Base-by-base conservation (phyloP, 768 basidiomycete genomes). In the Boletus rex-veris region DNA sequence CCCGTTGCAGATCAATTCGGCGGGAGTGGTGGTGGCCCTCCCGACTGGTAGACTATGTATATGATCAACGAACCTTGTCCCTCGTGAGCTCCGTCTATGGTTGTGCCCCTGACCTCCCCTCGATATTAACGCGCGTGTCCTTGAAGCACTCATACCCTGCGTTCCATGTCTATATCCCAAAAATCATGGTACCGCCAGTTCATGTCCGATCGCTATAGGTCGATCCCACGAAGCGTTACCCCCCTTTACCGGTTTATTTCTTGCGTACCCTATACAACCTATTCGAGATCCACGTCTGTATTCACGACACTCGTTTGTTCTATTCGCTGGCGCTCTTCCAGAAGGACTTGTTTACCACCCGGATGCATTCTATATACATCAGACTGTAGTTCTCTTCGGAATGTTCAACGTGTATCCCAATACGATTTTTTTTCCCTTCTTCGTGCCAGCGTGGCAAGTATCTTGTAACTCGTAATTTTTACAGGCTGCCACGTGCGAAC, bases 11-110 rank as follows among this genome's bases (percentile, higher is more conserved):
- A 65, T 45, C 37, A 50, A 28, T 66, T 63, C 14, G 64, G 64
- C 18, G 64, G 58, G 2, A n/a, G 48, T 2, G 63, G 57, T 8
- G 38, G 45, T 3, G 47, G 52, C 15, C 43, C 53, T 41, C 58
- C 69, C 9, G 71, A 72, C 63, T 70, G 69, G 69, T 68, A 58
- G 55, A 45, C 35, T 8, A 24, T n/a, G n/a, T n/a, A n/a, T n/a
- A n/a, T 45, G 47, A 49, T 39, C 21, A n/a, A 39, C 11, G 31
- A 39, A 15, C 11, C 41, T 45, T 38, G 19, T 26, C 24, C 28
- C 55, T 53, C 46, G 60, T 66, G 48, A 53, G 64, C 18, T 19
- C 49, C 7, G 41, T 48, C 49, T 38, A 33, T 16, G 16, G 14
- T n/a, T 9, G 16, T 48, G 24, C 52, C 47, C 24, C 16, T 16